phyloP scores from a whole-genome alignment of 2,329 filamentous ascomycete species.

The Arthrocladium fulminans region DNA sequence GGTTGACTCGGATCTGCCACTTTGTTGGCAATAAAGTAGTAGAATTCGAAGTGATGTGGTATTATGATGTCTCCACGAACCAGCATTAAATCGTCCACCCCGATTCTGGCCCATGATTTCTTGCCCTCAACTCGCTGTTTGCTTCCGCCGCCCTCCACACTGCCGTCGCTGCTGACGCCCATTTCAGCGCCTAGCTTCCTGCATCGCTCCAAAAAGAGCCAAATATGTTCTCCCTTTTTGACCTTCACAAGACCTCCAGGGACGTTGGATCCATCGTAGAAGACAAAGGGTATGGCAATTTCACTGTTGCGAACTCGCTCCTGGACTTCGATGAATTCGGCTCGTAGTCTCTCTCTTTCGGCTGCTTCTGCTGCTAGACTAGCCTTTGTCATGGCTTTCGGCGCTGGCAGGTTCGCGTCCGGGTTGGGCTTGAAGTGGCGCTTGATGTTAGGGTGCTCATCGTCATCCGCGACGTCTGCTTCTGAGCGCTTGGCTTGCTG shows the following conservation, averaged over 20 bases:
- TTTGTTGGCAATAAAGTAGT: constrained; percentile 84
- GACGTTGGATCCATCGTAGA: constrained; percentile 88
- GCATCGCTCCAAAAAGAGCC: constrained; percentile 87
- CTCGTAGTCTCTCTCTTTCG: constrained; percentile 63
- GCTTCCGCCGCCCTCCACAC: constrained; percentile 21
- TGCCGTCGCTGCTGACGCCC: constrained; percentile 57
- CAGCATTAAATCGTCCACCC: constrained; percentile 90
- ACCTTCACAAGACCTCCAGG: constrained; percentile 75
- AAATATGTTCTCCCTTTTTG: constrained; percentile 87
- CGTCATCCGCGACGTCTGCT: constrained; percentile 28
- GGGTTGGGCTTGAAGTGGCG: constrained; percentile 37
- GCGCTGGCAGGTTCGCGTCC: constrained; percentile 40
- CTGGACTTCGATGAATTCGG: constrained; percentile 74
- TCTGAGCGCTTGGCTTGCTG: constrained; percentile 10
- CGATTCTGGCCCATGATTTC: constrained; percentile 83
- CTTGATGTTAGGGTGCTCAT: constrained; percentile 9
- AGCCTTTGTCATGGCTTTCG: constrained; percentile 67
- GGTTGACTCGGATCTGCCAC: constrained; percentile 58
- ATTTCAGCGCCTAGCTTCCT: constrained; percentile 81
- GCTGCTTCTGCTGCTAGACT: constrained; percentile 70
- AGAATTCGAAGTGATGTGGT: constrained; percentile 94
- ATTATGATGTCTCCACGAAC: constrained; percentile 86
- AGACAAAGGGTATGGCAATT: constrained; percentile 87
- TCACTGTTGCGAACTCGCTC: constrained; percentile 82
- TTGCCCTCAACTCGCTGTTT: constrained; percentile 47